These are phyloP conservation scores for Asterophora lycoperdoides DNA, from an alignment of 768 basidiomycete species.

Conservation along the genomic window DNA sequence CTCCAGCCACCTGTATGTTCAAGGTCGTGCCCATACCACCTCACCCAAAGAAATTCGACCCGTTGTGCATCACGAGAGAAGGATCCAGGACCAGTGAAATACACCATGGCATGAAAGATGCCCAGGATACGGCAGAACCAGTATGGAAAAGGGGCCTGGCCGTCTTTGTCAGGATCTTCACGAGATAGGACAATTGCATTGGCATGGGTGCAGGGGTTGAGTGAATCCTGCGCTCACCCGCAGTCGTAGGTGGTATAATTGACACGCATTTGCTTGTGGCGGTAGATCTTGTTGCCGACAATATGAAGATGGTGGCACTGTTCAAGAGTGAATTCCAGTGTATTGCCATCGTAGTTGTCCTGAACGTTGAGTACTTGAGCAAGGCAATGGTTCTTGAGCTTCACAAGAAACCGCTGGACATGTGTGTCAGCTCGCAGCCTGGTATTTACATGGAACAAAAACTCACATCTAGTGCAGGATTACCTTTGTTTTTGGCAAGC, in stretches of 20 bases:
- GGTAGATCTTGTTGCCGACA: conserved; percentile 19
- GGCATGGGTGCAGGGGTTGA: conserved; percentile 14
- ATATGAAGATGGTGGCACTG: background rate
- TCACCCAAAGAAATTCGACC: conserved; percentile 19
- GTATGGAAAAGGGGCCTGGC: conserved; percentile 25
- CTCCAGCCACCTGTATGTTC: conserved; percentile 5
- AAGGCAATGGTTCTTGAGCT: conserved; percentile 5
- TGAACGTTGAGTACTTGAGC: background rate
- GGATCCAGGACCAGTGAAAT: conserved; percentile 3
- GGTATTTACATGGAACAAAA: too few species aligned
- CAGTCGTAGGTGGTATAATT: too few species aligned
- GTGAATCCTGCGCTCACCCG: conserved; percentile 25
- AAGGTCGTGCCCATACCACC: conserved; percentile 23
- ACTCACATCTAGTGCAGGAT: conserved; percentile 1
- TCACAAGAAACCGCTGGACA: background rate
- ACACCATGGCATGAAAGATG: conserved; percentile 24
- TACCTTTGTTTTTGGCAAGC: background rate
- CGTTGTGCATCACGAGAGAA: conserved; percentile 22
- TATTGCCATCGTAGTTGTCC: background rate
- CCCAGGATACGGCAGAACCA: conserved; percentile 27
- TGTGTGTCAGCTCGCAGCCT: too few species aligned
- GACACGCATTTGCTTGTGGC: conserved; percentile 17
- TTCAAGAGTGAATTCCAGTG: background rate
- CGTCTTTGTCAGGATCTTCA: background rate
- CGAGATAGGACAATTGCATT: conserved; percentile 21